Base-by-base conservation (phyloP, 345 rosid genomes). In the Schrenkiella parvula region DNA sequence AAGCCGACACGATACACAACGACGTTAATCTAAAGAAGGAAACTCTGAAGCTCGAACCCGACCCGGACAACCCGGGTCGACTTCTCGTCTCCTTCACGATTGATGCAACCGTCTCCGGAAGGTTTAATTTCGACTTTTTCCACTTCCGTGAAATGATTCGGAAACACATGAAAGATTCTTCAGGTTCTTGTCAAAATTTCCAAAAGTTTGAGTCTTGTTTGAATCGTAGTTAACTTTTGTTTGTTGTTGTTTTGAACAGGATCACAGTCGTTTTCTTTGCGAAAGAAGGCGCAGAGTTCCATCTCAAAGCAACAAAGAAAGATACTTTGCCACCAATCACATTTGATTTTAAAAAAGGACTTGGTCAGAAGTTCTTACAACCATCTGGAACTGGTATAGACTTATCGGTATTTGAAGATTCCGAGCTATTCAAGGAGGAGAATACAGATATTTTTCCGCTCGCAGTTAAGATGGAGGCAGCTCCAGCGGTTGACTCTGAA, bases 341-440 rank as follows among this genome's bases (percentile, higher is more conserved):
- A 1, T 56, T 86, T 6, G 78, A 80, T 41, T 93, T 93, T 63
- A 81, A 79, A 11, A 80, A 81, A 78, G 98, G 96, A 42, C 85
- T 93, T 51, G 88, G 84, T 55, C 98, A 87, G 79, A 88, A 86
- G 79, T 93, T 90, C 64, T 78, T 78, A 57, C 98, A 84, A 70
- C 84, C 88, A 26, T 76, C 85, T 61, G 90, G 97, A 68, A 83
- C 87, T 0, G 98, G 98, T 71, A 79, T 92, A 3, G 82, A 87
- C 79, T 81, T 90, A 26, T 82, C 95, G 0, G 63, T 68, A 62
- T 84, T 88, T 17, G 84, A 88, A 63, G 91, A 88, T 66, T 26
- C 29, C 5, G 88, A 86, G 79, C 62, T 88, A 14, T 64, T 81
- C 39, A 77, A 59, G 68, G 71, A 68, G 12, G 78, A 26, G 8